Base-by-base conservation (phyloP, 495 filamentous ascomycete species). In the Penicillium bialowiezense region DNA sequence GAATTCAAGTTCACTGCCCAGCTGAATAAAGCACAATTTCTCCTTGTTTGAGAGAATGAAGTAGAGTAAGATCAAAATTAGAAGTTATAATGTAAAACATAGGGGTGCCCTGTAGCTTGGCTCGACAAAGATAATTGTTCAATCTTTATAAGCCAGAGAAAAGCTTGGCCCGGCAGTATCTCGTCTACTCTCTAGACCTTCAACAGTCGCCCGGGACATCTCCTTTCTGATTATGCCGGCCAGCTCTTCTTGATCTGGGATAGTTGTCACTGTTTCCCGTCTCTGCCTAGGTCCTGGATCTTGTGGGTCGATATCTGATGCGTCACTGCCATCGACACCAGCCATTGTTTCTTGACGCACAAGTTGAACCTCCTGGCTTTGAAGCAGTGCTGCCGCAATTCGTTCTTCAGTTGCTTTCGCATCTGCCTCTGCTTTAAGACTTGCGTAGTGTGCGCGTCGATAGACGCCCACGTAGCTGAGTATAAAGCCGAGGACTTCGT, bases 401-500 rank as follows among this genome's bases (percentile, higher is more conserved):
- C 60, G 58, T 21, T 59, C 50, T 29, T 59, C 45, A 28, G 53
- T 58, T 7, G 52, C 48, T 35, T 44, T 55, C 26, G 62, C 62
- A 14, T 69, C 60, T 1, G 9, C 33, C 36, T 73, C 70, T 41
- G 65, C 51, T 6, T 64, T 63, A n/a, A 75, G 19, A 7, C 58
- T 44, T 2, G 71, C 72, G 42, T 63, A 67, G 40, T 69, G 65
- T 0, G 62, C 66, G 15, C 73, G 57, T 14, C 71, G 45, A 48
- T 74, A 74, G 5, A 75, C 67, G 2, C 74, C 74, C 4, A 76
- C 35, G 0, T 41, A 42, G 36, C 68, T 70, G 0, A 70, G 29
- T 0, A 48, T 24, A 1, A 65, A 35, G 3, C 63, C 62, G 0
- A 63, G 2, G 2, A 78, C 12, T 42, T 77, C 71, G 38, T 54